Base-by-base conservation (phyloP, 2,329 filamentous ascomycete genomes). In the Aureobasidium namibiae region DNA sequence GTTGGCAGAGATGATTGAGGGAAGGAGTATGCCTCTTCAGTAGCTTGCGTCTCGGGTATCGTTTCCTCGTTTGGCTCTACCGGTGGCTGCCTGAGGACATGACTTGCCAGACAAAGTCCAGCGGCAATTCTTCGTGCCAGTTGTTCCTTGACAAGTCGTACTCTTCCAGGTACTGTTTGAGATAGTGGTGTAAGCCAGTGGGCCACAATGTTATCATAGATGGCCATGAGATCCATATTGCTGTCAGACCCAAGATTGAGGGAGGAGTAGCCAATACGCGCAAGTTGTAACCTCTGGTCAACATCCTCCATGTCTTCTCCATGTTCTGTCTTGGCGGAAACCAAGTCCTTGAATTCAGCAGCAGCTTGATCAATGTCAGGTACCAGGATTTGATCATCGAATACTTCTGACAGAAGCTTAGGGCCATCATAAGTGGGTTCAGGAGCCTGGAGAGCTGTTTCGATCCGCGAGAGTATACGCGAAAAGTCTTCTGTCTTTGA, bases 51-150 rank as follows among this genome's bases (percentile, higher is more conserved):
- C 49, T 48, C 33, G 65, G 33, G 46, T 53, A 56, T 52, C 62
- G 58, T 26, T 36, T 39, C 24, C 56, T 58, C 26, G 11, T 10
- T 16, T 29, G 39, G 10, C 24, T n/a, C 16, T 18, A 45, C 8
- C 31, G 23, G 36, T 24, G 48, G 49, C 50, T 56, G 50, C 11
- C 45, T 62, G 1, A 67, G 48, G 10, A 62, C 60, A 33, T 62
- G 59, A 11, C 70, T 72, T 34, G 74, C 69, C 5, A 78, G 63
- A 2, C 69, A 62, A 1, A 76, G 48, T 44, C 76, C 70, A 5
- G 70, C 67, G 14, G 75, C 72, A 16, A 67, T 59, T 16, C 62
- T 63, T 16, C 65, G 63, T 21, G 65, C 66, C 4, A 67, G 54
- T 26, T 67, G 62, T 31, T 68, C 68, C 62, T 68, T 71, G 11